Conservation (phyloP, 2,329 filamentous ascomycete genomes). For the Chrysoporthe cubensis region DNA sequence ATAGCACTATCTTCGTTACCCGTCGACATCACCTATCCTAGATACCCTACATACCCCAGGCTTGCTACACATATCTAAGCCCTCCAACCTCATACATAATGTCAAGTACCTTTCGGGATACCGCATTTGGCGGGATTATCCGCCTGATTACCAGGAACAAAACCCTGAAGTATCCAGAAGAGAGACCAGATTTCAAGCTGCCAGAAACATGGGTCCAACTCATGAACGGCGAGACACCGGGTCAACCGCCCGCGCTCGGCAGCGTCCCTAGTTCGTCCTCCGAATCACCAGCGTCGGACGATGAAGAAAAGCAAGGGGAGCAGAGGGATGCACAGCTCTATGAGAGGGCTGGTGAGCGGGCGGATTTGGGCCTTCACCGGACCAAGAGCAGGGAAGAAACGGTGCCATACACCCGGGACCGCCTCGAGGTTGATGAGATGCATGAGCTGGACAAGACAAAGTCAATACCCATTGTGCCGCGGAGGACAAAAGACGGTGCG, state of each 20-base stretch:
- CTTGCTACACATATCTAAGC: not conserved
- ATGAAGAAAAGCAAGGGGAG: slow-evolving; percentile 33
- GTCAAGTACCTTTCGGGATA: slow-evolving; percentile 29
- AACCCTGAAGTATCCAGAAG: slow-evolving; percentile 63
- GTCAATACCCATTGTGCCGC: slow-evolving; percentile 37
- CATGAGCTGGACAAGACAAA: slow-evolving; percentile 36
- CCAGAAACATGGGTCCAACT: slow-evolving; percentile 68
- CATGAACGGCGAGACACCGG: slow-evolving; percentile 71
- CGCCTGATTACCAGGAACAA: slow-evolving; percentile 37
- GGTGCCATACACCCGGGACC: slow-evolving; percentile 32
- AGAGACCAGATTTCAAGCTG: slow-evolving; percentile 67
- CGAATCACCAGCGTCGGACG: slow-evolving; percentile 25
- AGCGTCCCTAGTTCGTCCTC: slow-evolving; percentile 18
- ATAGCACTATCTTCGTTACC: not conserved
- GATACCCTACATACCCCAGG: not conserved
- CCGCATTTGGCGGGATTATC: slow-evolving; percentile 36
- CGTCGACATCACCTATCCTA: not conserved
- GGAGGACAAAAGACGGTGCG: slow-evolving; percentile 36
- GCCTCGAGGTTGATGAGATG: slow-evolving; percentile 33
- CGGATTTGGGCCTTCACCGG: slow-evolving; percentile 29
- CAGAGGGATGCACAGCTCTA: slow-evolving; percentile 31
- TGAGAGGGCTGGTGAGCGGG: slow-evolving; percentile 17
- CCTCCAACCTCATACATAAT: slow-evolving; percentile 8
- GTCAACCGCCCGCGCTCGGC: slow-evolving; percentile 24
- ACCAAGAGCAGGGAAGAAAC: slow-evolving; percentile 35